Evolutionary conservation across 805 yeast species (phyloP).

Genomic region (Wickerhamiella sergipiensis): DNA sequence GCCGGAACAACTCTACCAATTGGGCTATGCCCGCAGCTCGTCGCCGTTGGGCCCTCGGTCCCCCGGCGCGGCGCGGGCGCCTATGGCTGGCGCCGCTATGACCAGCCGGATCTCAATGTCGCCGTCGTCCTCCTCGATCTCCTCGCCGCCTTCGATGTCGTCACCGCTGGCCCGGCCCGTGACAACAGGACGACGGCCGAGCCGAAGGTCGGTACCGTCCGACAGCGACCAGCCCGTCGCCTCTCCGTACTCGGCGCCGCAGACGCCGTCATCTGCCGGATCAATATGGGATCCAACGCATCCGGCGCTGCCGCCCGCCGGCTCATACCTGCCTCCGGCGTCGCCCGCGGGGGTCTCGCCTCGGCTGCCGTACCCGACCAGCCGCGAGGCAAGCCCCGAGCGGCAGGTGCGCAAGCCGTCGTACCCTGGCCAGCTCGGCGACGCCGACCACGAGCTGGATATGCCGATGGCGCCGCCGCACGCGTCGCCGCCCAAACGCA

Average conservation of each 20-base stretch:
- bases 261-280: background rate
- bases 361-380: background rate
- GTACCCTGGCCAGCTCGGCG: background rate
- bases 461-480: background rate
- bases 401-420: background rate
- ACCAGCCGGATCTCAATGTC: background rate
- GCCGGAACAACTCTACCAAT: background rate
- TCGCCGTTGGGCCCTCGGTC: background rate
- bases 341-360: background rate
- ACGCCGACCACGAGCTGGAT: background rate
- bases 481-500: background rate
- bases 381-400: background rate
- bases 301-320: background rate
- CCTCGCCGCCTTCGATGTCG: background rate
- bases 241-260: background rate
- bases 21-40: background rate
- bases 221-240: background rate
- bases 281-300: background rate
- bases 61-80: background rate
- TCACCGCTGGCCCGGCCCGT: no score
- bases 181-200: background rate
- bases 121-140: background rate
- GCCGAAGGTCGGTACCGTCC: background rate
- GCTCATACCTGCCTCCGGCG: background rate
- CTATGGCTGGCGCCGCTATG: background rate